Conservation (phyloP, 768 basidiomycete genomes). For the Leccinum boreale region DNA sequence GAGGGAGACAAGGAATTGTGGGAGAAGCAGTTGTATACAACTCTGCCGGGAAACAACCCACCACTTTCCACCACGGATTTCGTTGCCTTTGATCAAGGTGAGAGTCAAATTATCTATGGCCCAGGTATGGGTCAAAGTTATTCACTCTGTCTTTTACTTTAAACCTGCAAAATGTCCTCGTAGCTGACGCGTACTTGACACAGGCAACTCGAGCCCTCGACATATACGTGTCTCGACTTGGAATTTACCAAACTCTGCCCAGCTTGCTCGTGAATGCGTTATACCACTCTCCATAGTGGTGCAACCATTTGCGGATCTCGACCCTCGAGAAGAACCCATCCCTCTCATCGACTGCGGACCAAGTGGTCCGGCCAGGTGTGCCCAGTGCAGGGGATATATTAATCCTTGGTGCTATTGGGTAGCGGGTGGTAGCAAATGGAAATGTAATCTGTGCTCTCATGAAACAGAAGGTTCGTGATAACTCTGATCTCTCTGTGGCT, state of each 20-base stretch:
- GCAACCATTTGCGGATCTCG: slow-evolving; percentile 87
- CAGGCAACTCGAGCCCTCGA: slow-evolving; percentile 89
- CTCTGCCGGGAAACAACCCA: slow-evolving; percentile 57
- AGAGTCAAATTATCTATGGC: slow-evolving; percentile 3
- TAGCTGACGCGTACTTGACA: slow-evolving; percentile 14
- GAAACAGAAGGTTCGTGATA: slow-evolving; percentile 73
- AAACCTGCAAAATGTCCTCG: background rate
- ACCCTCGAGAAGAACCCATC: slow-evolving; percentile 72
- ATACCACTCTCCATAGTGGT: slow-evolving; percentile 83
- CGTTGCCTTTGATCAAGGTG: slow-evolving; percentile 88
- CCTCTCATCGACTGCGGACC: slow-evolving; percentile 72
- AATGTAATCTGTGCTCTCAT: slow-evolving; percentile 85
- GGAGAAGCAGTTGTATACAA: slow-evolving; percentile 68
- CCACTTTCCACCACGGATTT: slow-evolving; percentile 89
- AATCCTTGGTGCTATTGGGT: slow-evolving; percentile 92
- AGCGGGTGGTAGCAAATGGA: slow-evolving; percentile 82
- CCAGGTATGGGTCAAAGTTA: background rate
- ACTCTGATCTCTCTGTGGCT: slow-evolving; percentile 3
- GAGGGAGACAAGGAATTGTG: slow-evolving; percentile 78
- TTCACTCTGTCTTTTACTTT: background rate
- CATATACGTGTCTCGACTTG: slow-evolving; percentile 88
- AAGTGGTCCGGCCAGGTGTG: slow-evolving; percentile 80
- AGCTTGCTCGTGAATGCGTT: slow-evolving; percentile 75
- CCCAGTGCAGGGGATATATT: slow-evolving; percentile 81
- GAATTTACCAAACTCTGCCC: slow-evolving; percentile 77